Evolutionary conservation across 495 filamentous ascomycete species (phyloP).

Genomic region (Apiosordaria backusii): DNA sequence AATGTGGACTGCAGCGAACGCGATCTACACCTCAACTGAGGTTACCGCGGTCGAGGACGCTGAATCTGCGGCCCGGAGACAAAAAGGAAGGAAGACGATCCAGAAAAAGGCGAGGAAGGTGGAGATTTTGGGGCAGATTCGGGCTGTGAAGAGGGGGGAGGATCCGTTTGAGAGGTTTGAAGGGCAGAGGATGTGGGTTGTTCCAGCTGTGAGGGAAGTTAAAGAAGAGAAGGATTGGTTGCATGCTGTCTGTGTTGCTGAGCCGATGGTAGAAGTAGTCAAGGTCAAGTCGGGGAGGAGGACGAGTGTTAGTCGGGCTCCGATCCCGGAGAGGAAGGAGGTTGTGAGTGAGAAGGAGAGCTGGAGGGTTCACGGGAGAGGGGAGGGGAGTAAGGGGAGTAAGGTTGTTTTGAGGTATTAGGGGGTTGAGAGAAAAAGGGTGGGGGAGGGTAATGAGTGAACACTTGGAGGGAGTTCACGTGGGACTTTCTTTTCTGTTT

Average conservation of each 20-base stretch:
- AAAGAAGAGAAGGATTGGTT: slow-evolving; percentile 17
- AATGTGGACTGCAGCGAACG: slow-evolving; percentile 16
- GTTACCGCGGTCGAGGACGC: slow-evolving; percentile 20
- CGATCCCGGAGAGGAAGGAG: background rate
- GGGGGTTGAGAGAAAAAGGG: background rate
- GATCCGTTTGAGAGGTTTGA: slow-evolving; percentile 15
- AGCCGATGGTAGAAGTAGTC: background rate
- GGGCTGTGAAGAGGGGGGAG: slow-evolving; percentile 19
- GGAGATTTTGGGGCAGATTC: slow-evolving; percentile 29
- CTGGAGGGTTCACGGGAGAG: background rate
- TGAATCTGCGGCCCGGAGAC: slow-evolving; percentile 17
- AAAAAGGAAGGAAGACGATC: slow-evolving; percentile 16
- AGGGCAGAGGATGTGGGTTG: slow-evolving; percentile 21
- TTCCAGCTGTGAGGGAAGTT: background rate
- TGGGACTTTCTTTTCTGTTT: background rate
- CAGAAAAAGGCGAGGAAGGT: slow-evolving; percentile 12
- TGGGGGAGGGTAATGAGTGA: background rate
- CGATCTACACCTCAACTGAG: background rate
- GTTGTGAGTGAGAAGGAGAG: background rate
- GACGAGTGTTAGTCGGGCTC: background rate
- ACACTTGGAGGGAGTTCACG: too few relatives aligned
- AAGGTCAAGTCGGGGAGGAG: background rate
- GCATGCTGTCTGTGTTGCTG: slow-evolving; percentile 6
- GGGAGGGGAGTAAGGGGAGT: slow-evolving; percentile 11
- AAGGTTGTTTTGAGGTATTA: slow-evolving; percentile 26